Evolutionary conservation across 1,139 yeast species (phyloP), one percentile per base, ranked within the genome.

Genomic region (Debaryomyces fabryi): DNA sequence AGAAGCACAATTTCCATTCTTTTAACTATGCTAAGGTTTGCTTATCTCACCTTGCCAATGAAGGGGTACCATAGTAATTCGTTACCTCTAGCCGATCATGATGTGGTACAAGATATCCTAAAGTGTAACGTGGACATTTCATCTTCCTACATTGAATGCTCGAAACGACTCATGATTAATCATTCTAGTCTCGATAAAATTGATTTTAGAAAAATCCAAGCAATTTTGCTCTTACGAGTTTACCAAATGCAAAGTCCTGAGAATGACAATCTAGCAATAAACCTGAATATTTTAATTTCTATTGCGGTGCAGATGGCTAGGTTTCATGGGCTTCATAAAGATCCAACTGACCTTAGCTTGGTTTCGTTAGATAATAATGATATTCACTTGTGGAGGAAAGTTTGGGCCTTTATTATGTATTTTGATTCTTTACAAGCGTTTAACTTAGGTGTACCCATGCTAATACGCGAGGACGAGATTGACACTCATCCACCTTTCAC

Each of bases 41-140:
- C 45, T n/a, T 42, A 33, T 33, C 20, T 42, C 13, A 42, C 45
- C 6, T 20, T 42, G 12, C 45, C 45, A 10, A 10, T 42, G 10
- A 32, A 13, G 23, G 32, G 12, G 13, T 21, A 42, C 18, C 25
- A 25, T 24, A 8, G 3, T 10, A 42, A 34, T 9, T 27, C 30
- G 13, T 27, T 27, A n/a, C 30, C 12, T 13, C 2, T 12, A 12
- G 12, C 30, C 13, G 30, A 27, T 27, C 30, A 13, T 27, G 30
- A 12, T 3, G 10, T 27, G 5, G 30, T 27, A 4, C 13, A 12
- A 4, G 30, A 27, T 27, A 12, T 27, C 13, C n/a, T 12, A n/a
- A 10, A n/a, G 4, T 27, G 30, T 9, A 12, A 27, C 4, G 30
- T 27, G 13, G 30, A 27, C 12, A 27, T 27, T 12, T 27, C 30